Evolutionary conservation across 805 yeast species (phyloP), one percentile per base, ranked within the genome.

Genomic region (Candida insectorum): DNA sequence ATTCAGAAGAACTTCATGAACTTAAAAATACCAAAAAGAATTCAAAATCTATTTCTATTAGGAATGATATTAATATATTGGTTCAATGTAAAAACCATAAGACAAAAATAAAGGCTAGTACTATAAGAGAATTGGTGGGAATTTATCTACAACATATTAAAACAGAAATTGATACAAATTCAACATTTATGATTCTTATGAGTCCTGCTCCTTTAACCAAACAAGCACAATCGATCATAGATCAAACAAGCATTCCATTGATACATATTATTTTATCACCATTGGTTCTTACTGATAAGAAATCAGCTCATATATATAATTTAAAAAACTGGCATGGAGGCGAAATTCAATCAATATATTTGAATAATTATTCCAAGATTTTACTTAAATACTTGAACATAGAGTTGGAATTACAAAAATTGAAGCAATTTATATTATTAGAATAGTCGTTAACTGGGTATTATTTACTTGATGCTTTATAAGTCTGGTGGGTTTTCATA

Each of bases 61-160:
- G 36, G 13, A 36, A 51, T 11, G 65, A 62, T 27, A 60, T 71
- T 5, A 56, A 57, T 29, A 52, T 74, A 2, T 56, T 73, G 37
- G 77, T 75, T 4, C 83, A 78, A 47, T 77, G 83, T 49, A 77
- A 77, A 41, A 69, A 75, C 47, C 63, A 68, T 44, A 52, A 53
- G 17, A 51, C 54, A 3, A 63, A 67, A 33, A 60, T 76, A 21
- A 65, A 62, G 34, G 74, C 81, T 10, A 53, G 60, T 24, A 51
- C 64, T 28, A 53, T 78, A 1, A 60, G 84, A 27, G 83, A 78
- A 45, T 47, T 77, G 20, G 63, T 67, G 6, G 84, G 83, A 1
- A 71, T 75, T 2, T 71, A 71, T 45, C 48, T 58, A 31, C 62
- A 48, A 40, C 64, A 67, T 43, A 57, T 62, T 14, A 44, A 46